Evolutionary conservation across 2,329 filamentous ascomycete species (phyloP).

Genomic region (Aspergillus vadensis): DNA sequence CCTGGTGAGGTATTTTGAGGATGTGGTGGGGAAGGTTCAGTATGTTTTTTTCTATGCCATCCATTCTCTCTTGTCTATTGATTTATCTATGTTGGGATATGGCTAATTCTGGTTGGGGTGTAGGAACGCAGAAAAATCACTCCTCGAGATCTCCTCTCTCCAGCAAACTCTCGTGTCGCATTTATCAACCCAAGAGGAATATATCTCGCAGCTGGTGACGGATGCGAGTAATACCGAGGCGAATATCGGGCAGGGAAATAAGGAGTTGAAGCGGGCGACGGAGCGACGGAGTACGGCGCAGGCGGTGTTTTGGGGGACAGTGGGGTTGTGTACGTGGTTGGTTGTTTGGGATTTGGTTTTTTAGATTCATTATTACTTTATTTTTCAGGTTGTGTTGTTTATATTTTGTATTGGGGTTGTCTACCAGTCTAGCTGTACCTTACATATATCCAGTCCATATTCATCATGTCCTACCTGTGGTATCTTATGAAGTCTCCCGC

Average conservation of each 20-base stretch:
- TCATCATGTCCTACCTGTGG: too few species aligned
- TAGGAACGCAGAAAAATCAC: slow-evolving; percentile 83
- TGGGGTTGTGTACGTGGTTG: slow-evolving; percentile 72
- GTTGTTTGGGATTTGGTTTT: slow-evolving; percentile 76
- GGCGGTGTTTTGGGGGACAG: slow-evolving; percentile 78
- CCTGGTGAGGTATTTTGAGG: slow-evolving; percentile 91
- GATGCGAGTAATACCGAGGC: slow-evolving; percentile 81
- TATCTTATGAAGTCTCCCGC: slow-evolving; percentile 36
- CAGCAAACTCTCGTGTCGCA: slow-evolving; percentile 88
- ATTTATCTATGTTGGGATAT: not conserved
- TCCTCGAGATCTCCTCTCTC: slow-evolving; percentile 88
- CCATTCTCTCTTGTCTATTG: too few species aligned
- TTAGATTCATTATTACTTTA: slow-evolving; percentile 14
- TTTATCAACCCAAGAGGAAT: slow-evolving; percentile 79
- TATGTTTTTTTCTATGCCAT: too few species aligned
- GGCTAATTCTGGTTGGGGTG: not conserved
- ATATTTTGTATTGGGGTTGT: not conserved
- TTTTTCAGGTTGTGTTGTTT: not conserved
- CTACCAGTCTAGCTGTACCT: not conserved
- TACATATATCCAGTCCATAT: not conserved
- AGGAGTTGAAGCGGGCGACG: slow-evolving; percentile 81
- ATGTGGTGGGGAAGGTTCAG: slow-evolving; percentile 91
- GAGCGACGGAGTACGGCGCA: slow-evolving; percentile 71
- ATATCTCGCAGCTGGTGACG: slow-evolving; percentile 83
- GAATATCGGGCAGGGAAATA: slow-evolving; percentile 87